Base-by-base conservation (phyloP, 129 eudicot species). In the Daucus carota region DNA sequence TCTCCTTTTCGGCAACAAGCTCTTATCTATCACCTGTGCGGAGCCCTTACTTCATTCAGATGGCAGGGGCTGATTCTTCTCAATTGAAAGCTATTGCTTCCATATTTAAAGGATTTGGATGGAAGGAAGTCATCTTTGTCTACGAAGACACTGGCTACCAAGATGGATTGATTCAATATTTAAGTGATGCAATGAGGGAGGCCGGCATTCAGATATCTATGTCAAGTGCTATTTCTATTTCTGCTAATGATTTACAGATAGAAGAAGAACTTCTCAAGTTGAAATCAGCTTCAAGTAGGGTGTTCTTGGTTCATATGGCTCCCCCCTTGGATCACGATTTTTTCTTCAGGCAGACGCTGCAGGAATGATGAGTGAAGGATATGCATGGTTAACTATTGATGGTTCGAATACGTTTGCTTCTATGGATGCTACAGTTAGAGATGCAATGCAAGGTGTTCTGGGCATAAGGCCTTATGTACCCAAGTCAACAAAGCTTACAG, bases 241-340 rank as follows among this genome's bases (percentile, higher is more conserved):
- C 73, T 15, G 60, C 80, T 5, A 32, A 68, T 0, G 77, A 80
- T 28, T 52, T 33, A 54, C 44, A 65, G 2, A 74, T 86, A 17
- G 0, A 1, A 26, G 42, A 54, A 17, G 81, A 83, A 59, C 69
- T 86, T 0, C 7, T 52, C 1, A 83, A 43, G 52, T 9, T 86
- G 31, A 75, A 3, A 29, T 38, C 71, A 5, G 78, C 42, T 83
- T 71, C 75, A 41, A 80, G 75, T 5, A 72, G 83, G 44, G 90
- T 86, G 0, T 83, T 86, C 59, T 13, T 86, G 20, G 86, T 83
- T 8, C 86, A 82, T 75, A 76, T 77, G 84, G 32, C n/a, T 52
- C 83, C 18, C n/a, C 44, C 3, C 72, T 86, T 6, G 86, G 83
- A 2, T 46, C 52, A n/a, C 50, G 81, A 8, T 29, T 82, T 0